These are phyloP conservation scores for Schizonepeta tenuifolia DNA, from an alignment of 257 asterid species.

Conservation along the genomic window DNA sequence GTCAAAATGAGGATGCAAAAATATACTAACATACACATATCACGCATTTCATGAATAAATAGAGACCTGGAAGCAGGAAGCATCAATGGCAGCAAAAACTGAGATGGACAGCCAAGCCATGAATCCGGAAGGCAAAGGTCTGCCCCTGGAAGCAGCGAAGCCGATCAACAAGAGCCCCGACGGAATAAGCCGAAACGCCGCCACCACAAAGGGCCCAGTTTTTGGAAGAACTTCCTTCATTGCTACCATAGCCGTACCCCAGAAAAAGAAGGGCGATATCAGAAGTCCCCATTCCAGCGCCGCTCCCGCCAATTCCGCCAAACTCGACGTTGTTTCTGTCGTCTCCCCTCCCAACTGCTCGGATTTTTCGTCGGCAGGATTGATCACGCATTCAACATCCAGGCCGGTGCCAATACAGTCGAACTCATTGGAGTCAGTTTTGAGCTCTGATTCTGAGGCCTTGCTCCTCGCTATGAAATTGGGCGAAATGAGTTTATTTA, in stretches of 20 bases:
- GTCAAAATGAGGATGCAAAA: conserved; percentile 28
- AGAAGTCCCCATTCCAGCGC: conserved; percentile 76
- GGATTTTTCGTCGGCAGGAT: conserved; percentile 43
- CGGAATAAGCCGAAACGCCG: conserved; percentile 90
- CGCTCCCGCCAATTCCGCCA: conserved; percentile 40
- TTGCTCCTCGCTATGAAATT: conserved; percentile 46
- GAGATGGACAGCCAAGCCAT: conserved; percentile 85
- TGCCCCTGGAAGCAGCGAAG: conserved; percentile 76
- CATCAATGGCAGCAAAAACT: conserved; percentile 81
- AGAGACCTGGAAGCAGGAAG: conserved; percentile 89
- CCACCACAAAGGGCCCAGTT: conserved; percentile 81
- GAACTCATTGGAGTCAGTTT: conserved; percentile 41
- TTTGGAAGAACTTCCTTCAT: conserved; percentile 95
- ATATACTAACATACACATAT: neutral
- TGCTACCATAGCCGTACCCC: conserved; percentile 99
- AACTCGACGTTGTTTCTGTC: conserved; percentile 31
- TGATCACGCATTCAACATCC: conserved; percentile 63
- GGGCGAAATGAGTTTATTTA: conserved; percentile 18
- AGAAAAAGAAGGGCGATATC: conserved; percentile 95
- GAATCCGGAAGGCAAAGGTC: conserved; percentile 71
- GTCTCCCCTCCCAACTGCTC: conserved; percentile 33
- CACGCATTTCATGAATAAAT: conserved; percentile 7
- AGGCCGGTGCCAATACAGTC: conserved; percentile 73
- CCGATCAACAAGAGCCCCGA: conserved; percentile 80
- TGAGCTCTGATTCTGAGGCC: conserved; percentile 51